phyloP scores from a whole-genome alignment of 2,329 filamentous ascomycete genomes.

The Penicillium polonicum region DNA sequence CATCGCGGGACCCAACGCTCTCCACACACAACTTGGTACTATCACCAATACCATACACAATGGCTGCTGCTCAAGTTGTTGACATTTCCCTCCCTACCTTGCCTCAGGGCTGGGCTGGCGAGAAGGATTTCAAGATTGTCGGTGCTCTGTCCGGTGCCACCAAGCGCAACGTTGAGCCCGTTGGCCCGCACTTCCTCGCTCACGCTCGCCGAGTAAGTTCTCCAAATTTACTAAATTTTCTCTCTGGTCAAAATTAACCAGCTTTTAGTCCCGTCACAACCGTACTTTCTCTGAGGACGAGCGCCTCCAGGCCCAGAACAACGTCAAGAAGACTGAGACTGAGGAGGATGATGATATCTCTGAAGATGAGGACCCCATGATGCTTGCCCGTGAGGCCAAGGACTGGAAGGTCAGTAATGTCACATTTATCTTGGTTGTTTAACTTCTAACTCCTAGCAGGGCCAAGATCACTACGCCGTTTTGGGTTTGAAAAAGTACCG shows the following conservation, averaged over 20 bases:
- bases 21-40: slow-evolving; percentile 17
- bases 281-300: slow-evolving; percentile 99
- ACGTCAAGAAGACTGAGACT: slow-evolving; percentile 92
- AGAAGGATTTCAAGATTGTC: slow-evolving; percentile 88
- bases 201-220: slow-evolving; percentile 78
- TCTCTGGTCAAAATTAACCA: slow-evolving; percentile 20
- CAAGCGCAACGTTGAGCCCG: slow-evolving; percentile 88
- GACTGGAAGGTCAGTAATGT: slow-evolving; percentile 86
- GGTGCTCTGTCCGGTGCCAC: slow-evolving; percentile 73
- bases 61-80: slow-evolving; percentile 59
- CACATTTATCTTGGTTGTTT: background rate
- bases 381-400: slow-evolving; percentile 91
- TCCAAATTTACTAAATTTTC: background rate
- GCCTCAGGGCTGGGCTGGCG: slow-evolving; percentile 72
- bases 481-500: slow-evolving; percentile 91
- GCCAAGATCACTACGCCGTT: slow-evolving; percentile 96
- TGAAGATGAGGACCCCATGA: slow-evolving; percentile 87
- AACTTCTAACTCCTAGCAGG: slow-evolving; percentile 48
- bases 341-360: slow-evolving; percentile 88
- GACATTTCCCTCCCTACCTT: slow-evolving; percentile 64
- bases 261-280: slow-evolving; percentile 71
- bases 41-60: slow-evolving; percentile 40
- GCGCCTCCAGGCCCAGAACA: slow-evolving; percentile 91
- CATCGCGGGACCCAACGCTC: slow-evolving; percentile 20
- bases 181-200: slow-evolving; percentile 95